Evolutionary conservation across 148 eudicot genomes (phyloP), one percentile per base, ranked within the genome.

Genomic region (Diospyros lotus): DNA sequence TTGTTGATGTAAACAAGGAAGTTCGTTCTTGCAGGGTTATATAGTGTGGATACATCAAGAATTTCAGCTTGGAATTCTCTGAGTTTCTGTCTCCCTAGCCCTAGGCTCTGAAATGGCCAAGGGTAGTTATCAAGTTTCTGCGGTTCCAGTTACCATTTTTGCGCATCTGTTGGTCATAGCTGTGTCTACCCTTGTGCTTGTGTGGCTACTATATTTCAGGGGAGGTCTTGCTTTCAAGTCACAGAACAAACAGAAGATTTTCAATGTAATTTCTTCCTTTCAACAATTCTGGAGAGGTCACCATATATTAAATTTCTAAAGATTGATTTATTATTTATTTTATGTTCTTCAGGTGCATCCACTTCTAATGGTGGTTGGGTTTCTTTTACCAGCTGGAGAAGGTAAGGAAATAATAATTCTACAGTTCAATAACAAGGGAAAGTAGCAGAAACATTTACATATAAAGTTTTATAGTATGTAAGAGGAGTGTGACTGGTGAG

Each of bases 221-320:
- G 89, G 77, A 45, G 93, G 93, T 68, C 78, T 89, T 46, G 83
- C 91, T 63, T 87, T 87, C 76, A 81, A 73, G 8, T 82, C 93
- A 41, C 67, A 55, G 7, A 53, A 64, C 50, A 86, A 86, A 71
- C 55, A 61, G 11, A 84, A 86, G 80, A 81, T 87, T 61, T 89
- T 89, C 63, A 87, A 89, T 77, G 93, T 89, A 86, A 77, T 63
- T 62, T 58, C n/a, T 38, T 66, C 28, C n/a, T 40, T 10, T 28
- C 28, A 28, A 28, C 28, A 28, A 28, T 0, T 28, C 28, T 28
- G 28, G 28, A 28, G 28, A 28, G 28, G 28, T 28, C 28, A 28
- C 28, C 28, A 28, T 28, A 28, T 28, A 43, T 69, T 28, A 5
- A 64, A 13, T 17, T 63, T 11, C 12, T n/a, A 1, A 17, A 9